Percentiles rank a stretch among this genome's conserved stretches.
phyloP scores from a whole-genome alignment of 2,329 filamentous ascomycete species.

The Periconia sp. region DNA sequence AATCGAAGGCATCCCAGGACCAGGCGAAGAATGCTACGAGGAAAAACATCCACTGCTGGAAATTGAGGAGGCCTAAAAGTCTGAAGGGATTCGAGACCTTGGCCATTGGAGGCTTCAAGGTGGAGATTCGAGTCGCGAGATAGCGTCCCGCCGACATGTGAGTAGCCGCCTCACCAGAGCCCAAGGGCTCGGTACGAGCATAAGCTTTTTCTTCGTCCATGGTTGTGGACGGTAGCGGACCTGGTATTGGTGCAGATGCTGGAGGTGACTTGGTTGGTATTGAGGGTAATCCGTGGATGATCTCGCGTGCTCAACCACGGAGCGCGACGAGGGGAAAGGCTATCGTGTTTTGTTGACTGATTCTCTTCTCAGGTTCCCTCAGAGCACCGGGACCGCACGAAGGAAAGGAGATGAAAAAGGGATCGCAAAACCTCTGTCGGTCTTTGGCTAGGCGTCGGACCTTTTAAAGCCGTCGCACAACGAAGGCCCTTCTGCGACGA shows the following conservation, averaged over 20 bases:
- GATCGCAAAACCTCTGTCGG: too few species aligned
- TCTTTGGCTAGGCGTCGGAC: too few species aligned
- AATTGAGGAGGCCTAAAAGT: slow-evolving; percentile 58
- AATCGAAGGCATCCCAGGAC: slow-evolving; percentile 61
- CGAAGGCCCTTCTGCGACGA: too few species aligned
- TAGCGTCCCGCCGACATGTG: slow-evolving; percentile 52
- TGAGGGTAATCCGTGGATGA: too few species aligned
- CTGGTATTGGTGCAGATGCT: not conserved
- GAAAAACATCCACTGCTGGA: slow-evolving; percentile 66
- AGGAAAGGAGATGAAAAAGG: not conserved
- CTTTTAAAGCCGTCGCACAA: too few species aligned
- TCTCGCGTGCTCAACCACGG: too few species aligned
- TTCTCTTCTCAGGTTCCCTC: too few species aligned
- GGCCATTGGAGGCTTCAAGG: slow-evolving; percentile 63
- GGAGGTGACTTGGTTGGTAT: too few species aligned
- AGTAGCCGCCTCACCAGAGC: slow-evolving; percentile 9
- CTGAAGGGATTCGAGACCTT: slow-evolving; percentile 61
- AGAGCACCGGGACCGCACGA: not conserved
- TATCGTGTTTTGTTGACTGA: too few species aligned
- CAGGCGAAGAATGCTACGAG: slow-evolving; percentile 56
- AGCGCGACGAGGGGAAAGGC: too few species aligned
- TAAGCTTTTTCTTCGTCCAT: slow-evolving; percentile 30
- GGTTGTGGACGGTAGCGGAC: not conserved
- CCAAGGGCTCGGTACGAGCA: slow-evolving; percentile 18
- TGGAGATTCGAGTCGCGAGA: slow-evolving; percentile 59